Evolutionary conservation across 163 green algal genomes (phyloP).

Genomic region (Chloromonas sp.): DNA sequence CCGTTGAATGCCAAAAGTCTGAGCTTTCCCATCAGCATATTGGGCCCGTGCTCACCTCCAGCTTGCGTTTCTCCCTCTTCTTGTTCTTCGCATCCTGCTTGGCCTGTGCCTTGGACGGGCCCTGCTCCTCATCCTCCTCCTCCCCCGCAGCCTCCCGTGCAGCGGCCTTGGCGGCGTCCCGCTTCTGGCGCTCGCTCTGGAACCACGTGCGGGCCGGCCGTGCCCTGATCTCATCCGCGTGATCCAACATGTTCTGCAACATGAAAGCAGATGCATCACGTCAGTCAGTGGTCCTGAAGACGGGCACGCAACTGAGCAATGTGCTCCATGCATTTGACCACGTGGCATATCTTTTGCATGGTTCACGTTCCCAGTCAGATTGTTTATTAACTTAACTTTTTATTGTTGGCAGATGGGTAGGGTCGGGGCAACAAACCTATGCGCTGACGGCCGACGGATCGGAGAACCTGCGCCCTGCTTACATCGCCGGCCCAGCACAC

Average conservation of each 20-base stretch:
- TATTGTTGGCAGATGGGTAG: too few species aligned
- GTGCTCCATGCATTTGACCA: too few species aligned
- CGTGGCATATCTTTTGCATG: too few species aligned
- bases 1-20: too few species aligned
- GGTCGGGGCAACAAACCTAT: too few species aligned
- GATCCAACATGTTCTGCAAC: conserved; percentile 84
- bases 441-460: background rate
- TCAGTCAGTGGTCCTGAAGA: background rate
- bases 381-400: too few species aligned
- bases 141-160: background rate
- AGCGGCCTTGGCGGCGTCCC: conserved; percentile 13
- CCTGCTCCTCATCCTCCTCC: conserved; percentile 16
- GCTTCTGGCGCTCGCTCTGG: conserved; percentile 78
- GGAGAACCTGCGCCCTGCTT: background rate
- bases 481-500: background rate
- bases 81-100: conserved; percentile 32
- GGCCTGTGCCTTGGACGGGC: background rate
- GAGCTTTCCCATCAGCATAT: too few species aligned
- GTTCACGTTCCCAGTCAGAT: too few species aligned
- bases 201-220: conserved; percentile 93
- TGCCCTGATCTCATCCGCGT: conserved; percentile 86
- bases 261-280: background rate
- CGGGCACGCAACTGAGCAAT: background rate
- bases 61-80: conserved; percentile 41
- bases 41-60: conserved; percentile 21